phyloP scores from a whole-genome alignment of 352 stramenopile genomes.

The Pythium insidiosum region DNA sequence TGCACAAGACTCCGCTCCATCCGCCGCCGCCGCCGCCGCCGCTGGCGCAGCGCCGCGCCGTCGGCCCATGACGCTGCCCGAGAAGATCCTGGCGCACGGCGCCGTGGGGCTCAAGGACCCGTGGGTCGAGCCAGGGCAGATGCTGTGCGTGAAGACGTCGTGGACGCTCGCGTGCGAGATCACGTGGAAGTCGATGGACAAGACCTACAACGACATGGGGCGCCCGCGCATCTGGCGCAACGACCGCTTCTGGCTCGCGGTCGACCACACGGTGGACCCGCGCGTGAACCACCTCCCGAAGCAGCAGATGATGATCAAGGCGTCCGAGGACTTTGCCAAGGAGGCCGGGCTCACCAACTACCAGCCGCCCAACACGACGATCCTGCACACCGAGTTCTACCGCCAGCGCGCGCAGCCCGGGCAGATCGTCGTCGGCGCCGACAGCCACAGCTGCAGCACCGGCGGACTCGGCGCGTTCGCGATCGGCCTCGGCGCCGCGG shows the following conservation, averaged over 20 bases:
- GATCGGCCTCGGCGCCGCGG: conserved; percentile 63
- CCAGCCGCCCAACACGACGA: conserved; percentile 80
- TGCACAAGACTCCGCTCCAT: conserved; percentile 1
- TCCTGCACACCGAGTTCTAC: conserved; percentile 85
- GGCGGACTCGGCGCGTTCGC: conserved; percentile 73
- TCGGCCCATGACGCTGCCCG: conserved; percentile 63
- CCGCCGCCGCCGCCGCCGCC: background rate
- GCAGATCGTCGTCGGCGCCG: conserved; percentile 77
- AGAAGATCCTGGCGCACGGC: conserved; percentile 80
- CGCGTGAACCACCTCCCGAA: conserved; percentile 74
- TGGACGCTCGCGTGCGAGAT: conserved; percentile 83
- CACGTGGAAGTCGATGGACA: conserved; percentile 88
- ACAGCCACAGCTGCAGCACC: conserved; percentile 75
- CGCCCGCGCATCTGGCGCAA: conserved; percentile 78
- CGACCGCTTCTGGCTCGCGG: conserved; percentile 82
- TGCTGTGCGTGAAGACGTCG: conserved; percentile 80
- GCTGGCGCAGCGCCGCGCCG: conserved; percentile 11
- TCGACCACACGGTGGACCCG: conserved; percentile 81
- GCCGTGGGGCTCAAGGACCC: conserved; percentile 61
- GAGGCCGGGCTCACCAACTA: conserved; percentile 77
- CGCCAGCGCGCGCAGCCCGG: conserved; percentile 74
- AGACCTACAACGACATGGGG: conserved; percentile 83
- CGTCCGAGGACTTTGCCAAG: conserved; percentile 72
- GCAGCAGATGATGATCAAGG: conserved; percentile 87
- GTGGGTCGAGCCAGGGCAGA: conserved; percentile 55